These are phyloP conservation scores for Talinum fruticosum DNA, from an alignment of 148 eudicot genomes.

Conservation along the genomic window DNA sequence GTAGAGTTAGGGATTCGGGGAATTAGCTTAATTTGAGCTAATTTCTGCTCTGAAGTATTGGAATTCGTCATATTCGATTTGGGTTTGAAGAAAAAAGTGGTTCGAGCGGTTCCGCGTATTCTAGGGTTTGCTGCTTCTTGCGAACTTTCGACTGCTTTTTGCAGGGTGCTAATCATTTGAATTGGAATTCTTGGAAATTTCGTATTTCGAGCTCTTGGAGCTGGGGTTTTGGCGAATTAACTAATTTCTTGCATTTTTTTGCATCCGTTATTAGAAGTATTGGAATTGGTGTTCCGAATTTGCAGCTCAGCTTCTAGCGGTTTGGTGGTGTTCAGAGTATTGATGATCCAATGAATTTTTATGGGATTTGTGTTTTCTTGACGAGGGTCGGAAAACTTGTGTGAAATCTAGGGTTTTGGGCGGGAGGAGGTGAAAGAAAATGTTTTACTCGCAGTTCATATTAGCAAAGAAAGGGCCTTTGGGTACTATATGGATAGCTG, in stretches of 20 bases:
- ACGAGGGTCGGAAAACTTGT: slow-evolving; percentile 10
- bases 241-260: background rate
- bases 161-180: background rate
- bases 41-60: background rate
- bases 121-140: slow-evolving; percentile 11
- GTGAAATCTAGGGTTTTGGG: slow-evolving; percentile 23
- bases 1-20: slow-evolving; percentile 10
- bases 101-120: slow-evolving; percentile 11
- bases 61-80: slow-evolving; percentile 12
- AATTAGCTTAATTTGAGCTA: slow-evolving; percentile 8
- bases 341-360: slow-evolving; percentile 13
- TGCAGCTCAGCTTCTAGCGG: background rate
- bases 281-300: background rate
- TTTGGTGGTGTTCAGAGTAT: background rate
- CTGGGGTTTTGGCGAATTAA: slow-evolving; percentile 17
- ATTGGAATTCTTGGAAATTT: background rate
- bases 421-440: slow-evolving; percentile 24
- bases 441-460: slow-evolving; percentile 97
- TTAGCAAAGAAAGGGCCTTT: slow-evolving; percentile 93
- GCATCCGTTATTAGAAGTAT: background rate
- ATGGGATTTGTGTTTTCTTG: background rate
- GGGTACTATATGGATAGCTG: slow-evolving; percentile 95
- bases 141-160: background rate
- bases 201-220: slow-evolving; percentile 1
- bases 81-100: background rate